A percentile compares a stretch with the other conserved stretches of the same genome.
These are phyloP conservation scores for Cytospora piceicola DNA, from an alignment of 2,329 filamentous ascomycete species.

Conservation along the genomic window DNA sequence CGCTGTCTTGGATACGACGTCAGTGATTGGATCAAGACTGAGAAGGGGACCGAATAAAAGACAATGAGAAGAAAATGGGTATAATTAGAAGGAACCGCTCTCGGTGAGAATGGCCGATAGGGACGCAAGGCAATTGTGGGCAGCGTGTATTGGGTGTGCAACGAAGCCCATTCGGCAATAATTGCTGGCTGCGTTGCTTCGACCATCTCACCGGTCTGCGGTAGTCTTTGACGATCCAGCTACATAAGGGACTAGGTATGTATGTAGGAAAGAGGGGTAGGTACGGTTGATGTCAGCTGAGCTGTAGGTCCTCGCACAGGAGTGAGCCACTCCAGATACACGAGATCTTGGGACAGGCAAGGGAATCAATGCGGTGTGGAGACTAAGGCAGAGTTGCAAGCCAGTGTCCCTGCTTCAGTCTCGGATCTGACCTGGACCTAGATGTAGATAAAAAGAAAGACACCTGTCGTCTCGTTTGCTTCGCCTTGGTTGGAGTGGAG, in stretches of 20 bases:
- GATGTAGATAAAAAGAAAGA: conserved; percentile 4
- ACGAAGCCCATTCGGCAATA: conserved; percentile 24
- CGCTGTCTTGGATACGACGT: conserved; percentile 28
- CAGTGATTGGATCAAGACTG: conserved; percentile 23
- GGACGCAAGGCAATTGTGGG: conserved; percentile 26
- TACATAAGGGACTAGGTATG: conserved; percentile 15
- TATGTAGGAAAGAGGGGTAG: conserved; percentile 30
- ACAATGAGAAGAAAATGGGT: conserved; percentile 10
- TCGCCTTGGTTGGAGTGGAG: background rate
- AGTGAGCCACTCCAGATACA: conserved; percentile 5
- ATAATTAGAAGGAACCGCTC: conserved; percentile 16
- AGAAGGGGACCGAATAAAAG: conserved; percentile 12
- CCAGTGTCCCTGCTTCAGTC: conserved; percentile 12
- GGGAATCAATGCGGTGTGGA: conserved; percentile 20
- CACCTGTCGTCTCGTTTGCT: conserved; percentile 11
- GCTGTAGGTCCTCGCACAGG: conserved; percentile 10
- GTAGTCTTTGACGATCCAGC: conserved; percentile 16
- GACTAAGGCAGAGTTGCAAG: conserved; percentile 15
- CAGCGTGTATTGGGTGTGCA: conserved; percentile 22
- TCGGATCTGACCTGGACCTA: conserved; percentile 10
- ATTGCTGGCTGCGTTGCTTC: conserved; percentile 16
- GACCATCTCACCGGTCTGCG: conserved; percentile 26
- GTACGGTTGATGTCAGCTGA: conserved; percentile 25
- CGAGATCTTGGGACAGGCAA: conserved; percentile 21
- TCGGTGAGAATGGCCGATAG: conserved; percentile 26